A percentile compares a stretch with the other conserved stretches of the same genome.
Conservation (phyloP, 2,329 filamentous ascomycete species). For the Dothistroma pini region DNA sequence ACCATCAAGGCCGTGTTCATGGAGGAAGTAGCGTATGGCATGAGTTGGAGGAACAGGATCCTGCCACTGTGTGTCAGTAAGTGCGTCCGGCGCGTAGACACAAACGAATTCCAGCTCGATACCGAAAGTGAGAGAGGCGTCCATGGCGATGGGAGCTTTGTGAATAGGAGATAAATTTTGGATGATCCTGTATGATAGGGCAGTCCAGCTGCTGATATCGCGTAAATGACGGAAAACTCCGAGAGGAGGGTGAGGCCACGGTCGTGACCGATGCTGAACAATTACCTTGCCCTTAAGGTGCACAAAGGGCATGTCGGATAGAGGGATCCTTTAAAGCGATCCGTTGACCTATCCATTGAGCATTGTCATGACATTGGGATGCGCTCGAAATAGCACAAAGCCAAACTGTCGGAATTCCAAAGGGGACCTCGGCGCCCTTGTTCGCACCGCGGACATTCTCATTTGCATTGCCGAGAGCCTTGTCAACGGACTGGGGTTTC, state of each 20-base stretch:
- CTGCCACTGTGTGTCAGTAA: constrained; percentile 3
- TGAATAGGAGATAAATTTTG: neutral
- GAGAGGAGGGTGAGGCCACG: neutral
- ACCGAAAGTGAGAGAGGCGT: constrained; percentile 19
- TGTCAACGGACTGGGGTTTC: no score
- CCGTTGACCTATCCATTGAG: neutral
- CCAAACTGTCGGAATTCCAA: neutral
- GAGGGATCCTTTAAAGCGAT: neutral
- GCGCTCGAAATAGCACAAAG: neutral
- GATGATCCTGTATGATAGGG: neutral
- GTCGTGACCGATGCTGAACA: no score
- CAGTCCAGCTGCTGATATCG: neutral
- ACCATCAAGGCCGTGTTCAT: neutral
- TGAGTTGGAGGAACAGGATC: neutral
- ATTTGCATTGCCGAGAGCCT: no score
- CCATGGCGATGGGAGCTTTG: neutral
- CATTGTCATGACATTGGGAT: neutral
- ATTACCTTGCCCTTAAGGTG: no score
- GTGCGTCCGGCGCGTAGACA: constrained; percentile 7
- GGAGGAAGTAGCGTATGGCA: neutral
- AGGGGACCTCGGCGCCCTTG: no score
- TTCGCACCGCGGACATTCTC: no score
- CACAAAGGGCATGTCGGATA: no score
- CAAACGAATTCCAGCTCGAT: constrained; percentile 24
- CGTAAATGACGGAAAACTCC: neutral